Conservation (phyloP, 352 stramenopile genomes). For the Pythium coloratum region DNA sequence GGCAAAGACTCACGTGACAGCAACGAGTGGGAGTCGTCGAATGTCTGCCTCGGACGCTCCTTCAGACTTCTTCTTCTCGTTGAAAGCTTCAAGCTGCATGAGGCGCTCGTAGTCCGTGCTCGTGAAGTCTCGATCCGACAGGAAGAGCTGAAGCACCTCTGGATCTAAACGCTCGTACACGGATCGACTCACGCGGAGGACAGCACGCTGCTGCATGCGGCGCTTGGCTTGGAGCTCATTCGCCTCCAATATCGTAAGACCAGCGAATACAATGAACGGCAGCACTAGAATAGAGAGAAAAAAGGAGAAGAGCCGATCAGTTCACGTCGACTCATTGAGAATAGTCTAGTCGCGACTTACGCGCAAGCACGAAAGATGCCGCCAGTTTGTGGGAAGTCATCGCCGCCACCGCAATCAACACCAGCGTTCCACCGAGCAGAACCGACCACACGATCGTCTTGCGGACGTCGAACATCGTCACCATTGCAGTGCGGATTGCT, state of each 20-base stretch:
- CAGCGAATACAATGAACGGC: constrained; percentile 50
- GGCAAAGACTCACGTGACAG: constrained; percentile 53
- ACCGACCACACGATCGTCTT: constrained; percentile 18
- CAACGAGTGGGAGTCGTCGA: constrained; percentile 53
- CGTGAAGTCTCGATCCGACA: constrained; percentile 72
- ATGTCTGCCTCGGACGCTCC: constrained; percentile 61
- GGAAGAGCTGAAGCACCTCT: constrained; percentile 58
- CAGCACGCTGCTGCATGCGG: constrained; percentile 22
- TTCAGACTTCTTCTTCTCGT: constrained; percentile 47
- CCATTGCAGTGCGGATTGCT: background rate
- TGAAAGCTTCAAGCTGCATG: constrained; percentile 63
- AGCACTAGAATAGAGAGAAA: constrained; percentile 34
- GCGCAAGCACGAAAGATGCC: constrained; percentile 22
- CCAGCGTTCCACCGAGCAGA: constrained; percentile 15
- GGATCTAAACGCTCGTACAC: constrained; percentile 69
- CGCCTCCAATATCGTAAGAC: constrained; percentile 50
- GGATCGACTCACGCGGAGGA: constrained; percentile 63
- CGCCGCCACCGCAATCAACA: constrained; percentile 21
- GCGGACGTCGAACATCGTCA: constrained; percentile 25
- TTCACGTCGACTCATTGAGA: background rate
- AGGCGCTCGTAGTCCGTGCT: constrained; percentile 73
- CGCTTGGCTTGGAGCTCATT: constrained; percentile 33
- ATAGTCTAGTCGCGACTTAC: constrained; percentile 11
- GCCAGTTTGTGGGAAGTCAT: constrained; percentile 28
- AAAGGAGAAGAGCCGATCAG: background rate